Evolutionary conservation across 208 protist species (phyloP).

Genomic region (Leishmania martiniquensis): DNA sequence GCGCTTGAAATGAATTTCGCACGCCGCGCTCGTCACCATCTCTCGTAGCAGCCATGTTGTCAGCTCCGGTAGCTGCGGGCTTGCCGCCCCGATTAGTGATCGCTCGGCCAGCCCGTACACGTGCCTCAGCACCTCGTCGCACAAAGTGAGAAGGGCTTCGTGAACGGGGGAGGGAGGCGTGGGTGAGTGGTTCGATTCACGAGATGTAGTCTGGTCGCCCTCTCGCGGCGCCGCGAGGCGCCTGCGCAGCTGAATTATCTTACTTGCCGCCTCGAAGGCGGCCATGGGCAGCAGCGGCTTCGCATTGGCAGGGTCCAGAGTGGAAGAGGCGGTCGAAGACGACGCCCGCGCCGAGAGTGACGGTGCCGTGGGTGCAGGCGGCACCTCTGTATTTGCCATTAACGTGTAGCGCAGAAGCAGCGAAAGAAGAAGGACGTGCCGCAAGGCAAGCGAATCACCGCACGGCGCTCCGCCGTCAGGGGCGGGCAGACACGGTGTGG

Average conservation of each 20-base stretch:
- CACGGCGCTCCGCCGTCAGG: neutral
- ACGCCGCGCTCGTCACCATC: slow-evolving; percentile 43
- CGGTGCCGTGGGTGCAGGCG: neutral
- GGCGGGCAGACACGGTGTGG: neutral
- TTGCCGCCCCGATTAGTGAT: slow-evolving; percentile 43
- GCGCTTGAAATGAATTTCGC: slow-evolving; percentile 60
- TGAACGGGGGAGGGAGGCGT: neutral
- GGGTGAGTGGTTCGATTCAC: neutral
- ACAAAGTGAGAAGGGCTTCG: slow-evolving; percentile 17
- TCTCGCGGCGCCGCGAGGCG: neutral
- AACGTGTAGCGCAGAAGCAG: slow-evolving; percentile 29
- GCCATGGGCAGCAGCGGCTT: slow-evolving; percentile 21
- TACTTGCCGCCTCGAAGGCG: slow-evolving; percentile 27
- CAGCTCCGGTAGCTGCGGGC: slow-evolving; percentile 50
- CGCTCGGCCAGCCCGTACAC: slow-evolving; percentile 30
- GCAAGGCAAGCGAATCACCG: slow-evolving; percentile 16
- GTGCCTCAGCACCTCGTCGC: slow-evolving; percentile 26
- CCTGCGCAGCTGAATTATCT: slow-evolving; percentile 26
- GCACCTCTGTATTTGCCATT: slow-evolving; percentile 9
- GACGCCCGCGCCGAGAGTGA: slow-evolving; percentile 5
- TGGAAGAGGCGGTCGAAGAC: neutral
- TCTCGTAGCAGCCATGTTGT: slow-evolving; percentile 81
- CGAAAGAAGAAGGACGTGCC: slow-evolving; percentile 25
- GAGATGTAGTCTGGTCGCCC: neutral
- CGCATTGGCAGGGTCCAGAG: slow-evolving; percentile 1